Percentiles rank a stretch among this genome's conserved stretches.
These are phyloP conservation scores for Boletus pseudo-olivaceus DNA, from an alignment of 768 basidiomycete genomes.

Conservation along the genomic window DNA sequence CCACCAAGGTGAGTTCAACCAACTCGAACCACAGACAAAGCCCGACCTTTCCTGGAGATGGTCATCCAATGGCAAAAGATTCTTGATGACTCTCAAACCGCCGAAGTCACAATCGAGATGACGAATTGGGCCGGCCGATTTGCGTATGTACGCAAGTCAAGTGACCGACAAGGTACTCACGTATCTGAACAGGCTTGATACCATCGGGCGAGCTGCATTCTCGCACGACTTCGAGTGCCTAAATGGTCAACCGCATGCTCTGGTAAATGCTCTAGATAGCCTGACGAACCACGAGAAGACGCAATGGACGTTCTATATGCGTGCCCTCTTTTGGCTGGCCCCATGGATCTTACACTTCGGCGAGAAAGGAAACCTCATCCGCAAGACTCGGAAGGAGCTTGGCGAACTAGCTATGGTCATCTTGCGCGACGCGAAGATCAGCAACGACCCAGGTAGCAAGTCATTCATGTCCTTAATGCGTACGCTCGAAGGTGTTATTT, in stretches of 20 bases:
- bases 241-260: constrained; percentile 42
- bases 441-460: constrained; percentile 41
- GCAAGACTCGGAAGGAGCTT: constrained; percentile 49
- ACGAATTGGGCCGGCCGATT: constrained; percentile 60
- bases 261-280: constrained; percentile 53
- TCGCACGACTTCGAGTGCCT: constrained; percentile 60
- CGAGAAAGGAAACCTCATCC: constrained; percentile 57
- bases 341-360: constrained; percentile 55
- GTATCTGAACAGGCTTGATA: constrained; percentile 45
- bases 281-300: constrained; percentile 61
- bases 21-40: neutral
- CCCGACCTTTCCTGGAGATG: constrained; percentile 29
- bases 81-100: constrained; percentile 38
- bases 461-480: constrained; percentile 56
- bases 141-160: constrained; percentile 42
- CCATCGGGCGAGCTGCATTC: constrained; percentile 59
- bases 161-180: neutral
- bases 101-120: constrained; percentile 49
- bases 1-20: constrained; percentile 33
- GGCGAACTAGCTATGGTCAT: constrained; percentile 49
- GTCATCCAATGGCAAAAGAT: constrained; percentile 48
- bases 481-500: constrained; percentile 22
- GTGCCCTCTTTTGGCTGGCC: constrained; percentile 58
- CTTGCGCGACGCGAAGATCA: constrained; percentile 51
- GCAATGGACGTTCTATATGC: constrained; percentile 58